phyloP scores from a whole-genome alignment of 1,284 basidiomycete species.

The Abortiporus biennis region DNA sequence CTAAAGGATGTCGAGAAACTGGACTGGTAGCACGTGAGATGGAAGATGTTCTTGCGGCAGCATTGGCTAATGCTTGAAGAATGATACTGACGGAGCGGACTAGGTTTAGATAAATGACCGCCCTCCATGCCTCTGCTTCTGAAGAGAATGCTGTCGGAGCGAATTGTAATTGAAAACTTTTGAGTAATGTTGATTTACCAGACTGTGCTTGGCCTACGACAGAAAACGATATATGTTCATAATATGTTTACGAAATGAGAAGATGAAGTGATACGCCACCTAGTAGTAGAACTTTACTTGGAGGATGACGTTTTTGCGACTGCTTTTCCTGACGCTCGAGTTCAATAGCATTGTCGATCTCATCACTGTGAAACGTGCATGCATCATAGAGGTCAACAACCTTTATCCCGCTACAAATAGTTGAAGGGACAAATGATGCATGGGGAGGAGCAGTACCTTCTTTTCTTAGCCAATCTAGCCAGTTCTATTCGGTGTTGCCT shows the following conservation, averaged over 20 bases:
- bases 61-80: constrained; percentile 34
- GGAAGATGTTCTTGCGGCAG: not conserved
- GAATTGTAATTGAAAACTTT: constrained; percentile 59
- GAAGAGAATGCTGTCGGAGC: constrained; percentile 52
- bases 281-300: constrained; percentile 14
- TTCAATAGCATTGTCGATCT: constrained; percentile 15
- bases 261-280: constrained; percentile 7
- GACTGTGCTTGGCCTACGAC: constrained; percentile 57
- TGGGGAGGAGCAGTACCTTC: not conserved
- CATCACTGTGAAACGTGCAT: constrained; percentile 11
- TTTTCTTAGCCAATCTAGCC: not conserved
- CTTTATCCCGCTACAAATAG: not conserved
- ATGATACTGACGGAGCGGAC: constrained; percentile 54
- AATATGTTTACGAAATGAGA: not conserved
- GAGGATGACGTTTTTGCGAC: constrained; percentile 8
- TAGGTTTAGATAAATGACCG: constrained; percentile 59
- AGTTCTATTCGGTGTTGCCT: not conserved
- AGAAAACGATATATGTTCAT: not conserved
- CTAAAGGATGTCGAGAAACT: constrained; percentile 8
- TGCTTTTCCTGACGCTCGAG: constrained; percentile 9
- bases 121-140: constrained; percentile 53
- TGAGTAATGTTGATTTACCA: constrained; percentile 61
- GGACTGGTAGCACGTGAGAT: not conserved
- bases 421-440: too few species aligned
- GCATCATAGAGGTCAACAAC: not conserved